Evolutionary conservation across 2,329 filamentous ascomycete genomes (phyloP), one percentile per base, ranked within the genome.

Genomic region (Aspergillus puulaauensis): DNA sequence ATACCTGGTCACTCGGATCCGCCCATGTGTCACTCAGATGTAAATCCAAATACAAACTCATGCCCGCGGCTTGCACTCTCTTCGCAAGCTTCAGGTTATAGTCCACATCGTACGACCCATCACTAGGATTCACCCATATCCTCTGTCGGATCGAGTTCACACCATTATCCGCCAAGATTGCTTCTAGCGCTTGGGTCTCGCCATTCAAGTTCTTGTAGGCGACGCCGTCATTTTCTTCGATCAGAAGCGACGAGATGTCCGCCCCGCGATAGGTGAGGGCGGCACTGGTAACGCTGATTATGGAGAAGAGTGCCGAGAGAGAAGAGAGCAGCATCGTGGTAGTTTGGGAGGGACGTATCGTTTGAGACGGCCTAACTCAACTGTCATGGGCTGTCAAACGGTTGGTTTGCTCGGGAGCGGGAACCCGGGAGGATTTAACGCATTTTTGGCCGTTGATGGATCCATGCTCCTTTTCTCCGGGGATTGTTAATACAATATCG

Each of bases 21-120:
- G 88, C 88, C 88, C 87, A 90, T 1, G 83, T 88, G 73, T 90
- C 86, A 69, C 82, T 86, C 64, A 84, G 85, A 71, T 90, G 86
- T 60, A 90, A 75, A 63, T 89, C 84, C 17, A 90, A 74, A 64
- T 82, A 84, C 39, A 89, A 77, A 2, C 77, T 78, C 53, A 91
- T 69, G 0, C 87, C 88, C 1, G 82, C 85, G 2, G 83, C 83
- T 64, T 85, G 80, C 3, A 87, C 86, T 51, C 88, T 80, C 69
- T 82, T 82, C 3, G 86, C 88, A n/a, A 91, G 79, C 54, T 82
- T 75, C 61, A 91, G 69, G 68, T 90, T 90, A 74, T 91, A 91
- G 58, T 83, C 83, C 43, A 90, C 78, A 70, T 88, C 83, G 71
- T 91, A 91, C 63, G 81, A 79, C 46, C 86, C 86, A 63, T 84